Percentiles rank a stretch among this genome's conserved stretches.
Conservation (phyloP, 2,329 filamentous ascomycete species). For the Talaromyces sp. region DNA sequence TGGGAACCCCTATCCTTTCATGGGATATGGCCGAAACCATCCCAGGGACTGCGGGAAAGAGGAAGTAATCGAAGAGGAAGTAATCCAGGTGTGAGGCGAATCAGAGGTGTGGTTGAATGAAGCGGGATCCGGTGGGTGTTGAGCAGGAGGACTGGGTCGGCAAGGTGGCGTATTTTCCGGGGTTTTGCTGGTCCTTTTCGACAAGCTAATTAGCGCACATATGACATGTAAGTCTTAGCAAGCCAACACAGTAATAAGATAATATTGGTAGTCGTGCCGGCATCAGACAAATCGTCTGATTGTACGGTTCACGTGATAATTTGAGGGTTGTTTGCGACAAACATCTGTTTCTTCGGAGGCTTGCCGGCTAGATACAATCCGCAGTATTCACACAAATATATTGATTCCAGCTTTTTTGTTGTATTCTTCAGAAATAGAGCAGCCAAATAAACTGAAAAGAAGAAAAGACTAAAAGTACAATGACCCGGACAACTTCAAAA, state of each 20-base stretch:
- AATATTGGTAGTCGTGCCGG: neutral
- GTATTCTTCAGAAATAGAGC: neutral
- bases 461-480: slow-evolving; percentile 20
- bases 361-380: neutral
- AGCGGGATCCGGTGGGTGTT: neutral
- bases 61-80: neutral
- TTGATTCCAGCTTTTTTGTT: neutral
- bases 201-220: neutral
- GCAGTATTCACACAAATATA: neutral
- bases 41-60: neutral
- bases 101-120: neutral
- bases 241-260: neutral
- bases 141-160: neutral
- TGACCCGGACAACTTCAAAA: slow-evolving; percentile 16
- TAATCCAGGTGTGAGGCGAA: neutral
- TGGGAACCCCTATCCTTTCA: slow-evolving; percentile 20
- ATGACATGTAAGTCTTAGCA: neutral
- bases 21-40: neutral
- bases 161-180: neutral
- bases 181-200: neutral
- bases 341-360: neutral
- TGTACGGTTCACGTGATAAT: neutral
- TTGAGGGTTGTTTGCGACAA: neutral
- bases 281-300: neutral
- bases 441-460: too few relatives aligned